These are phyloP conservation scores for Colletotrichum sp. DNA, from an alignment of 2,329 filamentous ascomycete genomes.

Conservation along the genomic window DNA sequence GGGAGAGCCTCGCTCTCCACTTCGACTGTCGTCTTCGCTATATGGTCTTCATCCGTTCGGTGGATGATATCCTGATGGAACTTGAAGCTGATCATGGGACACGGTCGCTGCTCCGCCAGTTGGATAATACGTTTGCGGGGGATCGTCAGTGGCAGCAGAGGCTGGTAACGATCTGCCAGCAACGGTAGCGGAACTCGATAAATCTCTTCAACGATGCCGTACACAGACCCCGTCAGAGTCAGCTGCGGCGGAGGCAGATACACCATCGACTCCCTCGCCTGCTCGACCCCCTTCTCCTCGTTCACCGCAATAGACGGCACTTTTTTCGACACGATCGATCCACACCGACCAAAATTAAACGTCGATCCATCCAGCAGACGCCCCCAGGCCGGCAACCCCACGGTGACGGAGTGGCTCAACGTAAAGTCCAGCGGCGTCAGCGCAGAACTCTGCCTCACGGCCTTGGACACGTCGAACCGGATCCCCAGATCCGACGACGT, in stretches of 20 bases:
- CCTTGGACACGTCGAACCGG: slow-evolving; percentile 36
- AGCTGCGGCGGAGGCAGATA: slow-evolving; percentile 35
- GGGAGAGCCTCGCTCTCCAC: slow-evolving; percentile 44
- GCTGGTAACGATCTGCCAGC: slow-evolving; percentile 43
- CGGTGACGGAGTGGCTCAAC: slow-evolving; percentile 41
- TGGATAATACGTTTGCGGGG: slow-evolving; percentile 39
- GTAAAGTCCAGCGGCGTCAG: slow-evolving; percentile 41
- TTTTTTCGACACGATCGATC: slow-evolving; percentile 8
- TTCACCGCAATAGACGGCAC: slow-evolving; percentile 19
- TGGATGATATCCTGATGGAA: slow-evolving; percentile 44
- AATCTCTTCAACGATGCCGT: slow-evolving; percentile 40
- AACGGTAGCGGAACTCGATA: slow-evolving; percentile 35
- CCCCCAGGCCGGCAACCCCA: slow-evolving; percentile 37
- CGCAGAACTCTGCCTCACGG: slow-evolving; percentile 3
- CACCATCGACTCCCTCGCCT: not conserved
- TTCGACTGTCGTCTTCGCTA: slow-evolving; percentile 32
- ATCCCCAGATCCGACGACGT: slow-evolving; percentile 43
- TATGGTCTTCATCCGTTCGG: not conserved
- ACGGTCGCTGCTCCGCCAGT: slow-evolving; percentile 40
- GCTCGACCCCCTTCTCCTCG: not conserved
- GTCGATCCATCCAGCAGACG: slow-evolving; percentile 24
- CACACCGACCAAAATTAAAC: not conserved
- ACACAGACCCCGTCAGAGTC: slow-evolving; percentile 43
- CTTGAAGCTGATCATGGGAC: slow-evolving; percentile 39
- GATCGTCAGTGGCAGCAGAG: slow-evolving; percentile 38